These are phyloP conservation scores for Apiotrichum mycotoxinovorans DNA, from an alignment of 1,284 basidiomycete genomes.

Conservation along the genomic window DNA sequence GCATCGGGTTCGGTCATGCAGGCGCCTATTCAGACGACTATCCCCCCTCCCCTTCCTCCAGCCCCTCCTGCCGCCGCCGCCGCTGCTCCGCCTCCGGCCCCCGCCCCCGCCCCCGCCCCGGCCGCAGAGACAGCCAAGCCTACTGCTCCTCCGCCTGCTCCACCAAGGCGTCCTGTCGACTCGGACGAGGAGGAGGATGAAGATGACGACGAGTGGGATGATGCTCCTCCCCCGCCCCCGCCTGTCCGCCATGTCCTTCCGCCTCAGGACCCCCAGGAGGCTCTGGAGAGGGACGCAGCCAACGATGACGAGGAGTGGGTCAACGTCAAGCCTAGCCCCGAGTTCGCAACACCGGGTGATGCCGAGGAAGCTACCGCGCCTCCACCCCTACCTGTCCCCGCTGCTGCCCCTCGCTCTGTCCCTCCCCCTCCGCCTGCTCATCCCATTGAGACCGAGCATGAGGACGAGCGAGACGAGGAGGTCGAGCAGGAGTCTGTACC, in stretches of 20 bases:
- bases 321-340: constrained; percentile 24
- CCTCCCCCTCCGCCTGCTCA: constrained; percentile 14
- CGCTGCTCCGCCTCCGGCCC: neutral
- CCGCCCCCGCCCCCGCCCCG: neutral
- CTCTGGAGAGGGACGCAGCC: constrained; percentile 19
- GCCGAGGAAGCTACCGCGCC: constrained; percentile 9
- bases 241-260: neutral
- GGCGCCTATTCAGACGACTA: neutral
- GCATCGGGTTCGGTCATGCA: too few species aligned
- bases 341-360: too few species aligned
- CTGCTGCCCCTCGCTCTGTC: constrained; percentile 16
- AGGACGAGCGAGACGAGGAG: too few species aligned
- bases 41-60: neutral
- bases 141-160: constrained; percentile 13
- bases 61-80: neutral
- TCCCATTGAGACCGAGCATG: constrained; percentile 25
- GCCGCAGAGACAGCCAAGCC: neutral
- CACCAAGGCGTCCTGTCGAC: constrained; percentile 10
- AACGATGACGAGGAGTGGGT: constrained; percentile 26
- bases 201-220: constrained; percentile 28
- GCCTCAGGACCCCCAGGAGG: too few species aligned
- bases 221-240: constrained; percentile 5
- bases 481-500: constrained; percentile 10
- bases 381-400: constrained; percentile 17
- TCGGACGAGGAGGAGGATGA: constrained; percentile 29